Evolutionary conservation across 1,139 yeast genomes (phyloP).

Genomic region (Suhomyces coccinellae): DNA sequence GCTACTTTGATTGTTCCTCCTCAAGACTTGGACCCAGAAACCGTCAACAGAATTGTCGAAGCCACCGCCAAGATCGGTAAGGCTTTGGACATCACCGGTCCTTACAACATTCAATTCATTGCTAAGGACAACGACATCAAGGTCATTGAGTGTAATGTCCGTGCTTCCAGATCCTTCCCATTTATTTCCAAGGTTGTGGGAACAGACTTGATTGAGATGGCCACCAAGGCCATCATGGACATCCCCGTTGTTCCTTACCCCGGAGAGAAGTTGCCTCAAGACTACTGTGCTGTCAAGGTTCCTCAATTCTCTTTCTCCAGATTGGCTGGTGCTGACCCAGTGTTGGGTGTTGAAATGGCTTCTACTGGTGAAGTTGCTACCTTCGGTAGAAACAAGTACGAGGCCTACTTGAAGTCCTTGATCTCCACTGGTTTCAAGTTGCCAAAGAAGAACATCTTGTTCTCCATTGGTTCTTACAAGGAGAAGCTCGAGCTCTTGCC

Average conservation of each 20-base stretch:
- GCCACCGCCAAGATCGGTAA: conserved; percentile 96
- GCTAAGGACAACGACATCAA: conserved; percentile 90
- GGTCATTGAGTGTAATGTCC: conserved; percentile 97
- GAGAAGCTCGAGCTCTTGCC: conserved; percentile 95
- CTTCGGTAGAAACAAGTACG: conserved; percentile 93
- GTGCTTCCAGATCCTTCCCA: conserved; percentile 99
- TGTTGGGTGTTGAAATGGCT: conserved; percentile 98
- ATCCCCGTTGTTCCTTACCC: conserved; percentile 88
- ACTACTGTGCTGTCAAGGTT: conserved; percentile 95
- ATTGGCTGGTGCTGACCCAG: conserved; percentile 98
- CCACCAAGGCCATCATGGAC: conserved; percentile 94
- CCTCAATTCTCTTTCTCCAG: conserved; percentile 98
- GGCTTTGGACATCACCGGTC: conserved; percentile 97
- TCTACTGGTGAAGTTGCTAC: conserved; percentile 99
- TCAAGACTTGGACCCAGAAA: conserved; percentile 90
- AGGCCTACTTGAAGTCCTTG: conserved; percentile 93
- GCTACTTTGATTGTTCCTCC: conserved; percentile 98
- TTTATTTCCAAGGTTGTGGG: conserved; percentile 98
- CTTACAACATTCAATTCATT: conserved; percentile 94
- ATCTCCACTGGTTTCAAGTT: conserved; percentile 92
- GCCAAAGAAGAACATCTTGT: conserved; percentile 91
- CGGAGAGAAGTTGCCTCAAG: conserved; percentile 80
- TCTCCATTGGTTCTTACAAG: conserved; percentile 96
- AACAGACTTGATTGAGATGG: conserved; percentile 94
- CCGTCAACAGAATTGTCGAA: conserved; percentile 85